Percentiles rank a stretch among this genome's conserved stretches.
Evolutionary conservation across 2,329 filamentous ascomycete species (phyloP).

Genomic region (Alternaria metachromatica): DNA sequence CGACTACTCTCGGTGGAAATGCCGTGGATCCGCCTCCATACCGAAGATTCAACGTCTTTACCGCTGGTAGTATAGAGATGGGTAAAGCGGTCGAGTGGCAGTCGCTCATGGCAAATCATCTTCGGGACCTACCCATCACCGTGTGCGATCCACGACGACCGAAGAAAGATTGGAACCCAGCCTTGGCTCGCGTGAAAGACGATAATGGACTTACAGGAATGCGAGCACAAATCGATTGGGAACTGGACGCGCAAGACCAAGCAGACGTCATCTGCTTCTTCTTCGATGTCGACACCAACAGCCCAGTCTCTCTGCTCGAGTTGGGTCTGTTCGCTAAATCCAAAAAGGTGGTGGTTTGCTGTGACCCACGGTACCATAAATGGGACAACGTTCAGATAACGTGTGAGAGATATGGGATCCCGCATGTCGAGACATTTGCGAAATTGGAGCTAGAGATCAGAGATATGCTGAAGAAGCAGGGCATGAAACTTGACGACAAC

Average conservation of each 20-base stretch:
- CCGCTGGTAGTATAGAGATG: conserved; percentile 64
- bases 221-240: conserved; percentile 63
- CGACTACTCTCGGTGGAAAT: background rate
- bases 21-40: conserved; percentile 13
- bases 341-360: conserved; percentile 61
- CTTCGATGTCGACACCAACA: conserved; percentile 60
- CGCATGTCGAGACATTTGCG: conserved; percentile 50
- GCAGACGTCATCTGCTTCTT: conserved; percentile 65
- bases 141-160: conserved; percentile 66
- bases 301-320: conserved; percentile 67
- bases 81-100: conserved; percentile 61
- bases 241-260: conserved; percentile 62
- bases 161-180: conserved; percentile 62
- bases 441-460: conserved; percentile 50
- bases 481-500: conserved; percentile 27
- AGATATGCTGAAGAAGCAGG: conserved; percentile 40
- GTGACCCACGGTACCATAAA: conserved; percentile 61
- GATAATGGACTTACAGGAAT: background rate
- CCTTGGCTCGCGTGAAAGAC: too few relatives aligned
- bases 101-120: conserved; percentile 47
- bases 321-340: conserved; percentile 60
- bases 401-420: conserved; percentile 58
- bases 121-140: conserved; percentile 57
- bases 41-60: conserved; percentile 57
- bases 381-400: conserved; percentile 67